Evolutionary conservation across 1,284 basidiomycete genomes (phyloP), one percentile per base, ranked within the genome.

Genomic region (Albatrellus sp.): DNA sequence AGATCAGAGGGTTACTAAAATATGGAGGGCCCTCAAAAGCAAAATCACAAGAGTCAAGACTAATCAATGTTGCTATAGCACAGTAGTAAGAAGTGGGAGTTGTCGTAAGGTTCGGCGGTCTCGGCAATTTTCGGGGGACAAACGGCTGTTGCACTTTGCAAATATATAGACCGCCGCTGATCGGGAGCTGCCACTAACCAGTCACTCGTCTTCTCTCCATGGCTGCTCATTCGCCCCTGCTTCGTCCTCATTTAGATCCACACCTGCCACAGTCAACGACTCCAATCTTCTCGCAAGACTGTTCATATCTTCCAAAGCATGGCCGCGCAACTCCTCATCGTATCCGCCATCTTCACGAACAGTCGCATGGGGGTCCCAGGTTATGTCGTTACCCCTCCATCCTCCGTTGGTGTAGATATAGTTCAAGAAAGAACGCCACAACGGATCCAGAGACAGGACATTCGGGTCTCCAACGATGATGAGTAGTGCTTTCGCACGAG

Each of bases 391-490:
- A 2, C 75, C 75, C 40, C 52, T 62, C 72, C 75, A 78, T 2
- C 75, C 75, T 0, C 71, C 68, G 14, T 60, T 59, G 17, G 46
- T 41, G 49, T 72, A 56, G 11, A 76, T 59, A 50, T 68, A 75
- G 49, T 72, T 73, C 48, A 78, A 56, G 59, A 75, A 77, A 0
- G 54, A 54, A 2, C 73, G 64, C 75, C 75, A 77, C 10, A 75
- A 57, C 0, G 72, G 73, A 48, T 78, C 75, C n/a, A 77, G 60
- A 0, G 68, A 67, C 0, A 80, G 67, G 11, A 78, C 66, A 10
- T 60, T 56, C 0, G 75, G 69, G 52, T 77, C 70, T 1, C 75
- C 75, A 34, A 77, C 60, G 29, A 77, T 61, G 50, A 76, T 68
- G 10, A 77, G 62, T 1, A 77, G 63, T 0, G 74, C 72, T 54